A percentile compares a stretch with the other conserved stretches of the same genome.
phyloP scores from a whole-genome alignment of 176 grass and related monocot species.

The Oryza punctata region DNA sequence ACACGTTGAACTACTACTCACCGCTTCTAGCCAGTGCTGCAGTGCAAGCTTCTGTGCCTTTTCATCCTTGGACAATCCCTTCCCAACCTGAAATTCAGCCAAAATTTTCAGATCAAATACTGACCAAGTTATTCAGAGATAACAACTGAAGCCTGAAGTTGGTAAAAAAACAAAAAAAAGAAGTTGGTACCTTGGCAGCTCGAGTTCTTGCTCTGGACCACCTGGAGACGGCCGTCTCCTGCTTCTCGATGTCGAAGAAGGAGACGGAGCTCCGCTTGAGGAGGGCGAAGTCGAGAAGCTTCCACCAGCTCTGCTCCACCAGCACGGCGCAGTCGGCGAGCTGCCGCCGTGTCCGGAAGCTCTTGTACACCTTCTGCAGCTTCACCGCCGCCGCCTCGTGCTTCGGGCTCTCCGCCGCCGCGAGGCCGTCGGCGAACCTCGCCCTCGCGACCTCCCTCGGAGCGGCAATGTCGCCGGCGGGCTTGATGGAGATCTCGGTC shows the following conservation, averaged over 20 bases:
- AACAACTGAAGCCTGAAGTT: background rate
- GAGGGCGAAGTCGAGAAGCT: slow-evolving; percentile 70
- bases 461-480: slow-evolving; percentile 18
- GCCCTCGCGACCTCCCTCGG: no score
- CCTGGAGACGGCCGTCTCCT: slow-evolving; percentile 69
- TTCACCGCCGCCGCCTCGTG: slow-evolving; percentile 71
- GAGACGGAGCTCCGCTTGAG: slow-evolving; percentile 83
- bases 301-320: slow-evolving; percentile 81
- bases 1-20: slow-evolving; percentile 8
- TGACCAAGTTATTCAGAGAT: background rate
- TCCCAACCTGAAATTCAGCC: slow-evolving; percentile 57
- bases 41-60: slow-evolving; percentile 81
- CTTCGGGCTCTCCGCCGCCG: slow-evolving; percentile 50
- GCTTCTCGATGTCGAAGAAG: slow-evolving; percentile 83
- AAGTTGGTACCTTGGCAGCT: slow-evolving; percentile 61
- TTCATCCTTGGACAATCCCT: slow-evolving; percentile 77
- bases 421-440: slow-evolving; percentile 35
- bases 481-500: slow-evolving; percentile 65
- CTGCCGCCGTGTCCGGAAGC: slow-evolving; percentile 88
- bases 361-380: slow-evolving; percentile 96
- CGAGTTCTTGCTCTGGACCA: slow-evolving; percentile 77
- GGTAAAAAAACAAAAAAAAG: background rate
- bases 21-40: slow-evolving; percentile 91
- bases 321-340: slow-evolving; percentile 87
- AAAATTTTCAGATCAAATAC: background rate